These are phyloP conservation scores for Cutaneotrichosporon sp. DNA, from an alignment of 1,284 basidiomycete genomes.

Conservation along the genomic window DNA sequence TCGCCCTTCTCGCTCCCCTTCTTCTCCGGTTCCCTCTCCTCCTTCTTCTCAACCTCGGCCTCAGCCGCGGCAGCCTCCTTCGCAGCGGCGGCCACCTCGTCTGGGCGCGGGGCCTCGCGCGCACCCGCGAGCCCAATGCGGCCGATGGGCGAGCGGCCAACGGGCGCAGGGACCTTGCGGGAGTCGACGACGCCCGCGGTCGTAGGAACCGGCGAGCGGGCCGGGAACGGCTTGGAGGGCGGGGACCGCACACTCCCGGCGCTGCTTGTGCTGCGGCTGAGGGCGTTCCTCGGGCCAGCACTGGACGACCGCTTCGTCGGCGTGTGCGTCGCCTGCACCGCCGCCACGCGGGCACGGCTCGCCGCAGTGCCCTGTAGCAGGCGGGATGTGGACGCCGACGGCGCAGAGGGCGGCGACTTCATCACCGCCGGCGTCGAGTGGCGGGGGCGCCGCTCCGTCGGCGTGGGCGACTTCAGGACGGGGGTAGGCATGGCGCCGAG, in stretches of 20 bases:
- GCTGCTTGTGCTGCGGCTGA: not conserved
- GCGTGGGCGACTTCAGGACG: not conserved
- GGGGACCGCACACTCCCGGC: not conserved
- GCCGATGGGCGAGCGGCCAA: constrained; percentile 8
- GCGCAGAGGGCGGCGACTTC: constrained; percentile 5
- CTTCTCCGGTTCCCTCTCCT: constrained; percentile 1
- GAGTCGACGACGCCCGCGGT: not conserved
- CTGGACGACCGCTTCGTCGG: not conserved
- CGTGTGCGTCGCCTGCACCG: constrained; percentile 1
- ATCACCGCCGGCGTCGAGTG: not conserved
- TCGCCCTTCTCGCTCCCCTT: not conserved
- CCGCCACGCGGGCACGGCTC: constrained; percentile 22
- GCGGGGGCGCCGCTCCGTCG: not conserved
- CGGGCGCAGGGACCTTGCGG: not conserved
- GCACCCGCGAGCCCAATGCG: constrained; percentile 15
- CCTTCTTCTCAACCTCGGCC: not conserved
- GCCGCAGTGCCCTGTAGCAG: constrained; percentile 25
- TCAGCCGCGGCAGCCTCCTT: not conserved
- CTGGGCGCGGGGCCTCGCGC: constrained; percentile 8
- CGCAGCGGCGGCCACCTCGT: not conserved
- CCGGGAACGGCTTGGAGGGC: too few relatives aligned
- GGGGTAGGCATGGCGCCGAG: not conserved
- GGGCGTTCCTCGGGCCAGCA: not conserved
- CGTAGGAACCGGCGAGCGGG: not conserved
- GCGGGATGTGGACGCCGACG: constrained; percentile 8